Percentiles rank a stretch among this genome's conserved stretches.
Conservation (phyloP, 1,284 basidiomycete species). For the Veloboletus limbatus region DNA sequence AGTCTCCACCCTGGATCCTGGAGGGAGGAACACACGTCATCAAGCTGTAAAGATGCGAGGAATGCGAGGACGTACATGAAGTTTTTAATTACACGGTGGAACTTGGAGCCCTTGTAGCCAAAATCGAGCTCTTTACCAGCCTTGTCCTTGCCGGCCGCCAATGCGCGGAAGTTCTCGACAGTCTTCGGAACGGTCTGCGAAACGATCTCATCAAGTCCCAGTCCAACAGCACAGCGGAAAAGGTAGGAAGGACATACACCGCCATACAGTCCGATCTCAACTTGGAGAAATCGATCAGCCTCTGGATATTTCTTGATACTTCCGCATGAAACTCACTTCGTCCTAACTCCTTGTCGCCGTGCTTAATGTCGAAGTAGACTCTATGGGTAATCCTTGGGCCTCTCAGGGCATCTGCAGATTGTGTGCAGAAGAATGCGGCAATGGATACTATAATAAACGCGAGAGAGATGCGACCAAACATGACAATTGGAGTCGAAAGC, state of each 20-base stretch:
- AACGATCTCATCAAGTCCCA: constrained; percentile 15
- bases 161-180: constrained; percentile 92
- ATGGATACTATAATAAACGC: constrained; percentile 63
- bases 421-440: constrained; percentile 66
- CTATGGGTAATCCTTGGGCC: constrained; percentile 86
- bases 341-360: constrained; percentile 81
- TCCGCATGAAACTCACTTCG: constrained; percentile 54
- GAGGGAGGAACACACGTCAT: constrained; percentile 4
- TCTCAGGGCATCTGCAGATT: constrained; percentile 69
- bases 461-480: constrained; percentile 62
- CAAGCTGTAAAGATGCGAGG: background rate
- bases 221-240: background rate
- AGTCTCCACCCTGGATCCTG: constrained; percentile 93
- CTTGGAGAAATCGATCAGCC: constrained; percentile 36
- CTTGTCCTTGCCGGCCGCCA: constrained; percentile 78
- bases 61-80: constrained; percentile 70
- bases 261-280: constrained; percentile 85
- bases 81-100: constrained; percentile 97
- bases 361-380: constrained; percentile 92
- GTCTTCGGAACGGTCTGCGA: constrained; percentile 91
- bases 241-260: constrained; percentile 43
- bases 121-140: constrained; percentile 72
- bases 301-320: constrained; percentile 2
- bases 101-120: constrained; percentile 93
- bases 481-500: too few species aligned